Base-by-base conservation (phyloP, 2,329 filamentous ascomycete species). In the Monosporascus sp. region DNA sequence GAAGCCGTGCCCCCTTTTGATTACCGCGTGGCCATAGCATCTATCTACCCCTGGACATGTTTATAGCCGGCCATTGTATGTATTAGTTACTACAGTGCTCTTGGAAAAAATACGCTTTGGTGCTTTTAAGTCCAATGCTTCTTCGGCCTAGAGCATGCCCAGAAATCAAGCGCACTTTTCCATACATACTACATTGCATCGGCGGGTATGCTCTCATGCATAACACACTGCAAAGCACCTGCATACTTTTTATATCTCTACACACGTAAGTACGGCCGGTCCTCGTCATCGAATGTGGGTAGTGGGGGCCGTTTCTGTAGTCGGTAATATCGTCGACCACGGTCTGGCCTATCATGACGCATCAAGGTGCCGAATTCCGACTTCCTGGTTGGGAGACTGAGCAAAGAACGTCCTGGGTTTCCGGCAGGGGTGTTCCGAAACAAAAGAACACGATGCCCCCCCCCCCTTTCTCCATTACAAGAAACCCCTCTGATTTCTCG, bases 1-100 rank as follows among this genome's bases (percentile, higher is more conserved):
- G 57, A 68, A 41, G 17, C 5, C 24, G 24, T 7, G 7, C 17
- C 9, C 31, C 11, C 31, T 35, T 35, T 11, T 14, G 11, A 35
- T 35, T 14, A 35, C 9, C 31, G 3, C 31, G 31, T 14, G 5
- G 31, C 11, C 31, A 35, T 35, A 11, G 31, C 31, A 35, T 14
- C 31, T 35, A 35, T 35, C 31, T 35, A 35, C 31, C 11, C 11
- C 5, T 14, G 5, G 11, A 14, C 14, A 35, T 14, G 11, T 14
- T 14, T 35, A 14, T 1, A 14, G 14, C 14, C 31, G 11, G 31
- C 11, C 31, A 35, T 35, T 14, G 31, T 35, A 35, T 35, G 9
- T 14, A 35, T 14, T 14, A 4, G 31, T 35, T 35, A 5, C 14
- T 35, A 5, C 5, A 14, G 9, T 35, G 2, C 6, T 35, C 9